Conservation (phyloP, 805 yeast species). For the Geotrichum ghanense region DNA sequence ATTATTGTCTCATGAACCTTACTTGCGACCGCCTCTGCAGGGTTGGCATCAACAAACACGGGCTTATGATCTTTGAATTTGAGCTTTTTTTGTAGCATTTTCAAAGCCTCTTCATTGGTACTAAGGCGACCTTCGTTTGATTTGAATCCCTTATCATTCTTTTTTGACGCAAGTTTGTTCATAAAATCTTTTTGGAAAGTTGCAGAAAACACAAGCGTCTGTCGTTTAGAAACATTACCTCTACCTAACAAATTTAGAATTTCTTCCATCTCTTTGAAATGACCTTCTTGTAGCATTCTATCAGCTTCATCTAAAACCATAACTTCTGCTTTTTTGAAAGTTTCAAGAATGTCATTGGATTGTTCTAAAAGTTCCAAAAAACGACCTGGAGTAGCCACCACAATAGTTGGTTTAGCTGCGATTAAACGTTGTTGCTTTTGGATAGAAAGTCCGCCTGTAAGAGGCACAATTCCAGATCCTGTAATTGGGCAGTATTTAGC, state of each 20-base stretch:
- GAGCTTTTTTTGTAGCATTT: slow-evolving; percentile 55
- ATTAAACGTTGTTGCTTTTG: slow-evolving; percentile 84
- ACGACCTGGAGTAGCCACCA: slow-evolving; percentile 95
- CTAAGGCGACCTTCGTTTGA: slow-evolving; percentile 14
- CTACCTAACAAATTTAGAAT: slow-evolving; percentile 53
- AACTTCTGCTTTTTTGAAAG: slow-evolving; percentile 34
- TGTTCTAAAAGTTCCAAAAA: slow-evolving; percentile 59
- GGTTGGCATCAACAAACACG: slow-evolving; percentile 70
- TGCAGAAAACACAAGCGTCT: slow-evolving; percentile 89
- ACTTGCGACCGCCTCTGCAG: slow-evolving; percentile 65
- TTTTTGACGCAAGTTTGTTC: slow-evolving; percentile 48
- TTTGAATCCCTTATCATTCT: slow-evolving; percentile 18
- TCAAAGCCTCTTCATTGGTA: slow-evolving; percentile 44
- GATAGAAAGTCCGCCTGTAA: slow-evolving; percentile 92
- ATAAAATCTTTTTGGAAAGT: slow-evolving; percentile 80
- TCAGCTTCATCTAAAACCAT: slow-evolving; percentile 92
- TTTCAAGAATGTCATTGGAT: slow-evolving; percentile 25
- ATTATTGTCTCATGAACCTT: slow-evolving; percentile 74
- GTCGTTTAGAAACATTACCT: slow-evolving; percentile 40
- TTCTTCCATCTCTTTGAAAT: slow-evolving; percentile 83
- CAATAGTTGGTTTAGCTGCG: slow-evolving; percentile 53
- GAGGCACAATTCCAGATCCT: slow-evolving; percentile 50
- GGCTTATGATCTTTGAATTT: slow-evolving; percentile 62
- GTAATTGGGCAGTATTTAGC: slow-evolving; percentile 42
- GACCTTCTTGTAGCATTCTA: slow-evolving; percentile 88